Evolutionary conservation across 2,329 filamentous ascomycete species (phyloP).

Genomic region (Camillea tinctor): DNA sequence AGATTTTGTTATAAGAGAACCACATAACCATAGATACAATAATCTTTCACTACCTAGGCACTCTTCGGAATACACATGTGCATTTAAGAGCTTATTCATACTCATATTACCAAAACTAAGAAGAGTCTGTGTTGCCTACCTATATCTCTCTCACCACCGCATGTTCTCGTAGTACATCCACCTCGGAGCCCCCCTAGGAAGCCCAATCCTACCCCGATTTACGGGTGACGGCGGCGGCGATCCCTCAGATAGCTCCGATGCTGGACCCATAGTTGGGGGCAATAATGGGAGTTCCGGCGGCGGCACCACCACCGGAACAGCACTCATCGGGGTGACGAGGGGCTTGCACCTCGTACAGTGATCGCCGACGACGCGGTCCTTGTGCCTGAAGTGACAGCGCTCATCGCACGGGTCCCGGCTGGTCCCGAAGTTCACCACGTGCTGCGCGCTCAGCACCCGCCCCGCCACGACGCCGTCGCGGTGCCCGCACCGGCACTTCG

Average conservation of each 20-base stretch:
- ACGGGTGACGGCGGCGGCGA: background rate
- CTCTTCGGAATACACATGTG: background rate
- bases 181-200: background rate
- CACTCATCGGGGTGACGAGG: background rate
- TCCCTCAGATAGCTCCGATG: too few species aligned
- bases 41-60: background rate
- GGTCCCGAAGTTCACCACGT: background rate
- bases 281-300: too few species aligned
- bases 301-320: background rate
- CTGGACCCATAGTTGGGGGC: background rate
- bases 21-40: too few species aligned
- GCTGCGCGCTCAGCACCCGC: background rate
- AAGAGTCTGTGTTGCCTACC: too few species aligned
- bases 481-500: background rate
- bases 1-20: too few species aligned
- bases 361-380: background rate
- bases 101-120: too few species aligned
- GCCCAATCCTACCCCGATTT: background rate
- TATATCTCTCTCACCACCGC: background rate
- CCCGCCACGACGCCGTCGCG: background rate
- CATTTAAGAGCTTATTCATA: too few species aligned
- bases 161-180: background rate
- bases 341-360: background rate
- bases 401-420: background rate
- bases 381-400: background rate